Conservation (phyloP, 169 alveolate species). For the Amoebophrya sp. region DNA sequence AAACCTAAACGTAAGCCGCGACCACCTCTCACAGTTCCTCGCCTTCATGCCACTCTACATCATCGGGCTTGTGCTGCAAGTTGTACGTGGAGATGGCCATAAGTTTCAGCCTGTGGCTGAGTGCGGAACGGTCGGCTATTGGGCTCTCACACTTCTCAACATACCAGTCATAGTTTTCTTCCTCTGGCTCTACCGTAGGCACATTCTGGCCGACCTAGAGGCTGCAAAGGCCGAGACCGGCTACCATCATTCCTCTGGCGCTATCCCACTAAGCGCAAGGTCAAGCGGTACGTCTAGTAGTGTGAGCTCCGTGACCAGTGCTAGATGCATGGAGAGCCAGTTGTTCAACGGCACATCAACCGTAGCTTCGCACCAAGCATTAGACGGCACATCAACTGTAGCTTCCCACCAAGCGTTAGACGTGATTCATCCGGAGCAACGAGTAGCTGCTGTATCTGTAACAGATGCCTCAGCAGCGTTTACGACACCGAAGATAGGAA, state of each 20-base stretch:
- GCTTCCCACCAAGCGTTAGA: too few relatives aligned
- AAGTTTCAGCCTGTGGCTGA: neutral
- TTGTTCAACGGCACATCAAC: neutral
- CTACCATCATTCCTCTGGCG: neutral
- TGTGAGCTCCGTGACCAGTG: neutral
- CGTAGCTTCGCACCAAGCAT: neutral
- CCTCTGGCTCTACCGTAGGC: neutral
- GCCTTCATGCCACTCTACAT: neutral
- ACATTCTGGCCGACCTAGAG: neutral
- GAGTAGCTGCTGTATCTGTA: too few relatives aligned
- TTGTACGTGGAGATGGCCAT: neutral
- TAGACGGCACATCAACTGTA: neutral
- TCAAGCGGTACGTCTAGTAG: neutral
- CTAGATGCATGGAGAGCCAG: neutral
- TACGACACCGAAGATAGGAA: too few relatives aligned
- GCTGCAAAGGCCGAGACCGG: neutral
- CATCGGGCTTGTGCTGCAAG: neutral
- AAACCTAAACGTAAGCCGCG: too few relatives aligned
- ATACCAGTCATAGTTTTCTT: neutral
- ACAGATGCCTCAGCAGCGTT: too few relatives aligned
- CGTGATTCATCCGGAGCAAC: too few relatives aligned
- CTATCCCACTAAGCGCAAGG: neutral
- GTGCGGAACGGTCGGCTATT: neutral
- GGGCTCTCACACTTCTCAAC: neutral
- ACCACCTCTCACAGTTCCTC: too few relatives aligned